Evolutionary conservation across 2,329 filamentous ascomycete genomes (phyloP).

Genomic region (Clarireedia monteithiana): DNA sequence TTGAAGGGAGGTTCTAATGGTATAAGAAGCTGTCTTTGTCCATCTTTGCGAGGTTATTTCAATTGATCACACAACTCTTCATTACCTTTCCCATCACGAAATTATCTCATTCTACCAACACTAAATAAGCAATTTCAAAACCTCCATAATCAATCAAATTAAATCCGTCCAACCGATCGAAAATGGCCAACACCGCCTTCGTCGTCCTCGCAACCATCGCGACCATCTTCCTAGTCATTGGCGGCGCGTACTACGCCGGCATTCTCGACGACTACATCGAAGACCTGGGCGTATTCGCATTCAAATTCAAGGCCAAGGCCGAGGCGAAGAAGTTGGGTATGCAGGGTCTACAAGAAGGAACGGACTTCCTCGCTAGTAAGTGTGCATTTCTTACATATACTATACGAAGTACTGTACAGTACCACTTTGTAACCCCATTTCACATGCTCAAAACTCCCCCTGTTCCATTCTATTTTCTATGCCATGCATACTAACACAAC

Average conservation of each 20-base stretch:
- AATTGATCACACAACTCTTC: no score
- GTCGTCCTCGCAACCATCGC: constrained; percentile 28
- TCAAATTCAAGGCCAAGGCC: constrained; percentile 36
- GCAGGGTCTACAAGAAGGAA: constrained; percentile 32
- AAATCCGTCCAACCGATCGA: neutral
- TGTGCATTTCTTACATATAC: neutral
- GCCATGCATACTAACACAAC: neutral
- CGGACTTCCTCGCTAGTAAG: constrained; percentile 33
- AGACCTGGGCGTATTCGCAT: constrained; percentile 30
- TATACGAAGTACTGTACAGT: neutral
- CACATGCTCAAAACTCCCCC: no score
- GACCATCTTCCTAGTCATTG: constrained; percentile 28
- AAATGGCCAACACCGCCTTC: constrained; percentile 16
- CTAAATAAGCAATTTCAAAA: no score
- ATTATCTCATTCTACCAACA: no score
- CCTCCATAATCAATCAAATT: no score
- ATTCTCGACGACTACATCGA: constrained; percentile 33
- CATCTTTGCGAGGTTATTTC: no score
- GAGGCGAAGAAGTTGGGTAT: constrained; percentile 34
- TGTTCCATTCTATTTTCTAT: neutral
- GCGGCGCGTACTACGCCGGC: constrained; percentile 32
- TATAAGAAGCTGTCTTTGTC: neutral
- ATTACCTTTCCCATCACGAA: no score
- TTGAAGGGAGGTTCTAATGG: neutral
- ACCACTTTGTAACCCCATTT: no score